Base-by-base conservation (phyloP, 1,284 basidiomycete genomes). In the Peniophora sp. region DNA sequence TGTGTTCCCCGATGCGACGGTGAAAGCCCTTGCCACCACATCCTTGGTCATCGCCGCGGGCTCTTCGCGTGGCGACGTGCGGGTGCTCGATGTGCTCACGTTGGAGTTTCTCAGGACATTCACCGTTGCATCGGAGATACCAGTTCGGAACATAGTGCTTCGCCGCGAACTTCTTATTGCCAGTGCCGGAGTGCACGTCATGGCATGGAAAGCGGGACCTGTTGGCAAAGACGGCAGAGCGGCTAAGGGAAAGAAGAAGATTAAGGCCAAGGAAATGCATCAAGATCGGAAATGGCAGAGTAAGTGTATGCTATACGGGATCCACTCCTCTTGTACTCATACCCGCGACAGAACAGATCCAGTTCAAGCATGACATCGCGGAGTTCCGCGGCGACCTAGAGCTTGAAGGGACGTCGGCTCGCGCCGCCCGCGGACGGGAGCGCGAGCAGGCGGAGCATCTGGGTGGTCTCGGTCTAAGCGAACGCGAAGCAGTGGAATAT, bases 401-500 rank as follows among this genome's bases (percentile, higher is more conserved):
- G 34, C 66, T 76, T 35, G 80, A 84, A 57, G 68, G 64, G 35
- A 60, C 61, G 1, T 55, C 70, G 47, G 55, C 57, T 1, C 66
- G 69, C 44, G 67, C 64, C 17, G 60, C 62, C 12, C 69, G 75
- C 57, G 72, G 72, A 0, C 71, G 77, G 35, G 76, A 78, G 55
- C 69, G 71, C 32, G 83, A 79, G 54, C 85, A 89, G 55, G 67
- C 67, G 14, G 70, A 70, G 2, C 74, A 74, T 9, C 64, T 88
- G 18, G 72, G 78, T 20, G 68, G 69, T n/a, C 72, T 93, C 10
- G 89, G 88, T 0, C 67, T 94, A 44, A 83, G 75, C 55, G 91
- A 94, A 60, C 68, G 70, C 6, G 90, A 91, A 60, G 88, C 87
- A 1, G 69, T 94, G 18, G 86, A 90, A 57, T 93, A 93, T 60